phyloP scores from a whole-genome alignment of 495 filamentous ascomycete species.

The Echria macrotheca region DNA sequence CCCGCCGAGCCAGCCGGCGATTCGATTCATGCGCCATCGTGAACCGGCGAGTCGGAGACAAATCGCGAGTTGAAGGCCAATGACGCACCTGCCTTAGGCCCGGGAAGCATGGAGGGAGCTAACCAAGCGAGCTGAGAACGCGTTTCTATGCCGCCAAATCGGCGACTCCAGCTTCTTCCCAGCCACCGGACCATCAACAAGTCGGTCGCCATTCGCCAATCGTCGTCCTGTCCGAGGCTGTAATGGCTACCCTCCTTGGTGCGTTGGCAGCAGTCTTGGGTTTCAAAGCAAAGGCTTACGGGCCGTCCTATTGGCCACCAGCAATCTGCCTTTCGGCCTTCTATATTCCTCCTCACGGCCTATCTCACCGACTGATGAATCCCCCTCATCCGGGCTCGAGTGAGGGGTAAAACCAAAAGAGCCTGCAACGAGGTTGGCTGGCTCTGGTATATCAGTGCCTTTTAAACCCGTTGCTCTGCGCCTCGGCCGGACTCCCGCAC shows the following conservation, averaged over 20 bases:
- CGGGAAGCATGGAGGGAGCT: not conserved
- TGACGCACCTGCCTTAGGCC: not conserved
- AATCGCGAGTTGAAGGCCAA: not conserved
- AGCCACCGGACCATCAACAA: conserved; percentile 7
- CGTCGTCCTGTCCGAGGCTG: not conserved
- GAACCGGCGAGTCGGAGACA: not conserved
- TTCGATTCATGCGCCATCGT: not conserved
- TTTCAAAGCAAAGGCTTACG: conserved; percentile 17
- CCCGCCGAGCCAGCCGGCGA: not conserved
- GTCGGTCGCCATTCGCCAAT: conserved; percentile 1
- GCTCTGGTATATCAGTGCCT: conserved; percentile 7
- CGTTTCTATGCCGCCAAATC: not conserved
- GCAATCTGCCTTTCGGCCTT: conserved; percentile 1
- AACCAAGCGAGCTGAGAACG: not conserved
- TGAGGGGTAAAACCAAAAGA: conserved; percentile 14
- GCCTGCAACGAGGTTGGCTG: conserved; percentile 10
- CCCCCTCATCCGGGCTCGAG: not conserved
- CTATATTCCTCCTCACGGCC: conserved; percentile 1
- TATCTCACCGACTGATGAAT: conserved; percentile 3
- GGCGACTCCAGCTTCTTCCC: conserved; percentile 6
- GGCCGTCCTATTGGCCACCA: conserved; percentile 18
- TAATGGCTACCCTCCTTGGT: conserved; percentile 27
- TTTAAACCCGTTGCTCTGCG: not conserved
- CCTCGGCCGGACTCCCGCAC: conserved; percentile 14
- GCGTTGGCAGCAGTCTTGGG: conserved; percentile 23